phyloP scores from a whole-genome alignment of 345 rosid species.

The Schrenkiella parvula region DNA sequence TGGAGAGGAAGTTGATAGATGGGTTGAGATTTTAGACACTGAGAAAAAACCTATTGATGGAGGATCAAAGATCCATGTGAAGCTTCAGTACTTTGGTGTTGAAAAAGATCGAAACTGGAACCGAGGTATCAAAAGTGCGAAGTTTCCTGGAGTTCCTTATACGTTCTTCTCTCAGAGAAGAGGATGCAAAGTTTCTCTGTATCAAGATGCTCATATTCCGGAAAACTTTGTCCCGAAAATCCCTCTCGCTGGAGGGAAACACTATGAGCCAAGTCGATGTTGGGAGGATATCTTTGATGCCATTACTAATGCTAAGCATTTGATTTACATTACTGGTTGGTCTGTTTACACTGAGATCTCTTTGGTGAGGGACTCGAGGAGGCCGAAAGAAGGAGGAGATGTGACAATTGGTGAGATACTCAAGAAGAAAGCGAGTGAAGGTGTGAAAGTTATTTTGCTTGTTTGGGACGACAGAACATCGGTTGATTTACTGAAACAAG shows the following conservation, averaged over 20 bases:
- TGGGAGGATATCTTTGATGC: conserved; percentile 98
- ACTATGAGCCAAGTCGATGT: conserved; percentile 82
- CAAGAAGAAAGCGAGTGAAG: conserved; percentile 88
- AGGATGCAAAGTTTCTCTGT: conserved; percentile 84
- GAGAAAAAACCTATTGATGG: conserved; percentile 55
- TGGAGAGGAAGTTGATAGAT: conserved; percentile 86
- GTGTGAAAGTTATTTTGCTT: conserved; percentile 85
- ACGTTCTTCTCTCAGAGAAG: conserved; percentile 82
- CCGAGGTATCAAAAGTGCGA: conserved; percentile 60
- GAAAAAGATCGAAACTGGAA: conserved; percentile 63
- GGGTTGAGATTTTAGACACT: conserved; percentile 75
- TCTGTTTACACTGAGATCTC: conserved; percentile 91
- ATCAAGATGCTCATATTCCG: conserved; percentile 96
- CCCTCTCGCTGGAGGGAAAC: conserved; percentile 87
- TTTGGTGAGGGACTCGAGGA: conserved; percentile 83
- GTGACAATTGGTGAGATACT: conserved; percentile 75
- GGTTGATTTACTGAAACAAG: conserved; percentile 74
- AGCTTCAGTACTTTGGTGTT: conserved; percentile 74
- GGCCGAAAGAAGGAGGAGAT: conserved; percentile 95
- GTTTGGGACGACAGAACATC: conserved; percentile 99
- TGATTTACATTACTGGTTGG: conserved; percentile 97
- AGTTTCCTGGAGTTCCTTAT: conserved; percentile 90
- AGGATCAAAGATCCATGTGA: conserved; percentile 84
- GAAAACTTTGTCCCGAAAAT: conserved; percentile 75
- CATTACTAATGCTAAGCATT: conserved; percentile 73